Conservation (phyloP, 2,329 filamentous ascomycete genomes). For the Coniella vitis region DNA sequence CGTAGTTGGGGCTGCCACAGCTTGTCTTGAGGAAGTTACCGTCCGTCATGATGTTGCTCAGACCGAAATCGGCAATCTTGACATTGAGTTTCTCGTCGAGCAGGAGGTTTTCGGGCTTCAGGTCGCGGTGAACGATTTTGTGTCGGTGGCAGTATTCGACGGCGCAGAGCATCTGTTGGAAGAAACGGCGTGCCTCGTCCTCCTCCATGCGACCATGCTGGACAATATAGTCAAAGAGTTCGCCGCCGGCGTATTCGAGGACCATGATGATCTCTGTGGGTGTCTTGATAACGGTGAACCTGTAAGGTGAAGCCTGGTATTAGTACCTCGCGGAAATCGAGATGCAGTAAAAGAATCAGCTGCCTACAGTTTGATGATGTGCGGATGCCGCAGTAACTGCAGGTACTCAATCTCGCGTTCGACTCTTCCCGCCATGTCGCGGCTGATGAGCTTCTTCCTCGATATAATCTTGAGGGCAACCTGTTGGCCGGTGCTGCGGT, state of each 20-base stretch:
- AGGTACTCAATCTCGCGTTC: conserved; percentile 98
- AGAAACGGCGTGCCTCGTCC: conserved; percentile 89
- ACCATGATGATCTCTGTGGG: conserved; percentile 97
- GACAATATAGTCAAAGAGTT: conserved; percentile 97
- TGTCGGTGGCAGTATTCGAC: conserved; percentile 98
- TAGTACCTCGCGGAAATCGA: neutral
- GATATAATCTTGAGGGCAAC: conserved; percentile 98
- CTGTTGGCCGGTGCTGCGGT: conserved; percentile 86
- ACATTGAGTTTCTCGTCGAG: conserved; percentile 94
- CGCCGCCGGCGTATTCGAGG: conserved; percentile 90
- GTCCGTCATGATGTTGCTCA: conserved; percentile 99
- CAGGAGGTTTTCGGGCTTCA: conserved; percentile 95
- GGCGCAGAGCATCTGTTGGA: conserved; percentile 97
- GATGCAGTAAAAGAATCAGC: neutral
- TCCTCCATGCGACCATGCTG: conserved; percentile 88
- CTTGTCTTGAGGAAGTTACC: conserved; percentile 98
- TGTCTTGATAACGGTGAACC: conserved; percentile 95
- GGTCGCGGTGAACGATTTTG: conserved; percentile 95
- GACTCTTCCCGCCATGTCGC: conserved; percentile 96
- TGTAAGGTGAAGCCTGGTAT: conserved; percentile 27
- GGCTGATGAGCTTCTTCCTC: conserved; percentile 88
- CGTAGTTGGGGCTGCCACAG: conserved; percentile 97
- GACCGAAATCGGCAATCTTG: conserved; percentile 97
- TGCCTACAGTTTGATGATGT: conserved; percentile 94
- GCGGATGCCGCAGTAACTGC: conserved; percentile 88